Percentiles rank a stretch among this genome's conserved stretches.
phyloP scores from a whole-genome alignment of 768 basidiomycete genomes.

The Podaxis pistillaris region DNA sequence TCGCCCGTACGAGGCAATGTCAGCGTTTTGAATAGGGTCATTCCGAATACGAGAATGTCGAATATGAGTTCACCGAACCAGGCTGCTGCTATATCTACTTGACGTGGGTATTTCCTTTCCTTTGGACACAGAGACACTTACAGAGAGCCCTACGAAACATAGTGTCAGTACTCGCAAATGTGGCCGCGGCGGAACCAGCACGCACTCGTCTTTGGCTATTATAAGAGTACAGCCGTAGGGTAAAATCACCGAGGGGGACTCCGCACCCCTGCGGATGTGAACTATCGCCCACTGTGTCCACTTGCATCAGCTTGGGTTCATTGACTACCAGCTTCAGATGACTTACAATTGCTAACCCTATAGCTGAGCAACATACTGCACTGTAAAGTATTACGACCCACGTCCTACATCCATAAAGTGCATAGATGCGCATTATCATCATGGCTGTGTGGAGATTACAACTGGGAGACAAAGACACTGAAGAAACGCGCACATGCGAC shows the following conservation, averaged over 20 bases:
- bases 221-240: constrained; percentile 4
- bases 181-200: not conserved
- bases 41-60: constrained; percentile 36
- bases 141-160: not conserved
- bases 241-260: not conserved
- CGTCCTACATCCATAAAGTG: constrained; percentile 32
- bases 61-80: constrained; percentile 39
- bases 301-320: not conserved
- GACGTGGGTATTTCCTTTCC: not conserved
- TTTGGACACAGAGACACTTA: not conserved
- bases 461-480: not conserved
- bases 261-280: too few species aligned
- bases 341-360: constrained; percentile 25
- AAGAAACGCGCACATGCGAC: constrained; percentile 31
- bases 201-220: not conserved
- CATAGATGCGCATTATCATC: constrained; percentile 38
- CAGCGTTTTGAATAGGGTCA: constrained; percentile 38
- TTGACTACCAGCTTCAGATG: not conserved
- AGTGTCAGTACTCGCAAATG: not conserved
- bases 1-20: constrained; percentile 18
- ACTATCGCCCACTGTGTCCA: constrained; percentile 2
- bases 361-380: constrained; percentile 22
- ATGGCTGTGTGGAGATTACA: constrained; percentile 24
- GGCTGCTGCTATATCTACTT: constrained; percentile 30
- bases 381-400: constrained; percentile 26